A percentile compares a stretch with the other conserved stretches of the same genome.
These are phyloP conservation scores for Ananas comosus DNA, from an alignment of 176 grass and related monocot genomes.

Conservation along the genomic window DNA sequence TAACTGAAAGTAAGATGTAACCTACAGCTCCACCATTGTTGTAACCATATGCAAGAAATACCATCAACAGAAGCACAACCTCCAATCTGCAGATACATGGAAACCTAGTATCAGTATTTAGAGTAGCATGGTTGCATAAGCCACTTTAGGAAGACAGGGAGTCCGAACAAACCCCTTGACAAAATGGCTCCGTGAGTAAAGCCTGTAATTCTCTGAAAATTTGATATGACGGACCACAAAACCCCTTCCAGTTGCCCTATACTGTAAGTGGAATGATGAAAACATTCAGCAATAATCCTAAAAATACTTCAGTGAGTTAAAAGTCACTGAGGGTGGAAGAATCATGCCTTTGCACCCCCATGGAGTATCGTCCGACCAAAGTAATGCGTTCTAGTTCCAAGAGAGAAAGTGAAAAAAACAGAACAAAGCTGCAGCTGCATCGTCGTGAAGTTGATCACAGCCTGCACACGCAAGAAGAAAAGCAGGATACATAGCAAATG, in stretches of 20 bases:
- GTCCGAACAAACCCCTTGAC: constrained; percentile 70
- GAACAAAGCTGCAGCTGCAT: constrained; percentile 94
- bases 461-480: constrained; percentile 31
- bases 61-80: constrained; percentile 64
- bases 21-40: constrained; percentile 71
- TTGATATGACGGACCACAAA: constrained; percentile 87
- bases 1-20: constrained; percentile 92
- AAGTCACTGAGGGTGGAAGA: constrained; percentile 8
- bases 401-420: constrained; percentile 94
- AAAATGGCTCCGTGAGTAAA: constrained; percentile 92
- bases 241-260: constrained; percentile 79
- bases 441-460: constrained; percentile 73
- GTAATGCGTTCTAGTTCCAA: constrained; percentile 90
- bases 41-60: constrained; percentile 72
- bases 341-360: constrained; percentile 74
- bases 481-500: background rate
- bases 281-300: constrained; percentile 4
- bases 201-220: constrained; percentile 88
- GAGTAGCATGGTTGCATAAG: background rate
- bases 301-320: background rate
- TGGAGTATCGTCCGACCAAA: constrained; percentile 88
- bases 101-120: constrained; percentile 13
- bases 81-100: constrained; percentile 55
- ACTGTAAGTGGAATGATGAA: constrained; percentile 36
- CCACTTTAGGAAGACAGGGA: constrained; percentile 5